Conservation (phyloP, 108 stramenopile genomes). For the Mediolabrus comicus region DNA sequence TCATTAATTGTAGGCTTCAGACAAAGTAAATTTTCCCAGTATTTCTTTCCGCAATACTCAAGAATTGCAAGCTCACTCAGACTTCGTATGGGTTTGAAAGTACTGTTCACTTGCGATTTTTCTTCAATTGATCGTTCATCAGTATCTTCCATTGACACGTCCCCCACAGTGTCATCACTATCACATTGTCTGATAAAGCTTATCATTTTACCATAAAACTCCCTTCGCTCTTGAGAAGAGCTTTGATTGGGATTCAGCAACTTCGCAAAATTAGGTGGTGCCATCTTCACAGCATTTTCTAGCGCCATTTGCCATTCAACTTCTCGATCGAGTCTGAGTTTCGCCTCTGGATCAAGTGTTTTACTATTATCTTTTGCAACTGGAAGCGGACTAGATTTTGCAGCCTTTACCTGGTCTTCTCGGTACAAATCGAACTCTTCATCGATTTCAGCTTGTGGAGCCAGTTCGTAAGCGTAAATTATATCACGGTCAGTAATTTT, state of each 20-base stretch:
- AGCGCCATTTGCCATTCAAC: constrained; percentile 60
- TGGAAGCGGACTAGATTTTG: not conserved
- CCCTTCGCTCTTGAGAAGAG: constrained; percentile 39
- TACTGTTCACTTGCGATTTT: constrained; percentile 1
- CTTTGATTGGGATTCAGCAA: not conserved
- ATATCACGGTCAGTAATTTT: constrained; percentile 66
- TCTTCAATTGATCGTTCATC: constrained; percentile 9
- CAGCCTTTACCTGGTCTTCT: constrained; percentile 4
- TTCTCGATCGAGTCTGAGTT: constrained; percentile 40
- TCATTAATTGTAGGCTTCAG: constrained; percentile 41
- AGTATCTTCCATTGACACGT: not conserved
- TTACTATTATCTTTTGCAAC: constrained; percentile 4
- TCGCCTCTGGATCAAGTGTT: constrained; percentile 45
- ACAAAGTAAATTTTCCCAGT: constrained; percentile 21
- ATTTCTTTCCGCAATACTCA: constrained; percentile 57
- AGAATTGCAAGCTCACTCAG: constrained; percentile 40
- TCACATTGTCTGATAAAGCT: constrained; percentile 60
- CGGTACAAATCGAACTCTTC: constrained; percentile 16
- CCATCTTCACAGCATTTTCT: constrained; percentile 14
- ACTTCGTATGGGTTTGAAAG: too few species aligned
- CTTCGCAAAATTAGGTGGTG: not conserved
- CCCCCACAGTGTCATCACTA: not conserved
- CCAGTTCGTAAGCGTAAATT: constrained; percentile 65
- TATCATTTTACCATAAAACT: constrained; percentile 53
- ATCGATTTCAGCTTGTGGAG: constrained; percentile 37